Conservation (phyloP, 2,329 filamentous ascomycete genomes). For the Cercospora sp. region DNA sequence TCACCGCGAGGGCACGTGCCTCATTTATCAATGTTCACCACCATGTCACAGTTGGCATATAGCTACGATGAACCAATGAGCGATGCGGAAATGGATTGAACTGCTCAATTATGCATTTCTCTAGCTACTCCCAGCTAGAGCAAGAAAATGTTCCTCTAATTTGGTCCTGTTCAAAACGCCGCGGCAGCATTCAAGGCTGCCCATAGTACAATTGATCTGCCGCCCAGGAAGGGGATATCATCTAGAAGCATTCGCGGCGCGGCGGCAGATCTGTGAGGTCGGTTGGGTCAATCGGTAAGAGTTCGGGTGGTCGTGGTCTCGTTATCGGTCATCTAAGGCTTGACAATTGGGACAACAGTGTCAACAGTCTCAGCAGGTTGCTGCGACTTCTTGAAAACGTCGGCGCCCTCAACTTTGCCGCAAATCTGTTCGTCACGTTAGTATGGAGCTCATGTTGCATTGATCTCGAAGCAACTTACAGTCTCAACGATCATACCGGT, state of each 20-base stretch:
- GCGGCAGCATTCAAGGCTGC: constrained; percentile 6
- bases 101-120: constrained; percentile 15
- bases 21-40: too few species aligned
- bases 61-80: background rate
- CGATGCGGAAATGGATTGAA: background rate
- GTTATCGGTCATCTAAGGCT: constrained; percentile 34
- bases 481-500: constrained; percentile 80
- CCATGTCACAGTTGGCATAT: background rate
- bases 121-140: constrained; percentile 16
- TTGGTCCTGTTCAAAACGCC: background rate
- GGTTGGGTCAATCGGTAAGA: background rate
- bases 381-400: constrained; percentile 45
- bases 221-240: constrained; percentile 23
- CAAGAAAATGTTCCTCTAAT: background rate
- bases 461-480: constrained; percentile 29
- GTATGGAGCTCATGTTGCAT: constrained; percentile 5
- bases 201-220: constrained; percentile 14
- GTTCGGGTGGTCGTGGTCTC: constrained; percentile 8
- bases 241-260: constrained; percentile 17
- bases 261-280: constrained; percentile 5
- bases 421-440: constrained; percentile 40
- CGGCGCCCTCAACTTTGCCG: constrained; percentile 53
- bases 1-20: constrained; percentile 17
- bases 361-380: constrained; percentile 40
- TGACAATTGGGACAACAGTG: constrained; percentile 37